Conservation (phyloP, 306 rosid genomes). For the Sicyos edulis region DNA sequence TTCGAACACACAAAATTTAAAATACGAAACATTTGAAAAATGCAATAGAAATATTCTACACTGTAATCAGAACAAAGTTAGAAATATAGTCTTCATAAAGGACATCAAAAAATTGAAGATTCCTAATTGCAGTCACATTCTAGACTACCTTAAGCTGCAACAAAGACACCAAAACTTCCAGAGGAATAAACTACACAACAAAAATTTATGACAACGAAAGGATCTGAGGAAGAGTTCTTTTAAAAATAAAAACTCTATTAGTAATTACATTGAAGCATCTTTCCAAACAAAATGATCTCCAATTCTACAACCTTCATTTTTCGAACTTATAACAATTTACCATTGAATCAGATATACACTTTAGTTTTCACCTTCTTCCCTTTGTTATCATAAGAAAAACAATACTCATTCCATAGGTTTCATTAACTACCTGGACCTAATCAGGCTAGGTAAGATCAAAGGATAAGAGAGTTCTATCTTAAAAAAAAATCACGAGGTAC, state of each 20-base stretch:
- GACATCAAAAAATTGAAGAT: not conserved
- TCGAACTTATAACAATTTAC: not conserved
- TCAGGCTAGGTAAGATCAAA: not conserved
- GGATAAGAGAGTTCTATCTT: not conserved
- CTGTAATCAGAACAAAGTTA: not conserved
- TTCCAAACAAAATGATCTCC: not conserved
- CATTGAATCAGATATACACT: not conserved
- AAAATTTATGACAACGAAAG: not conserved
- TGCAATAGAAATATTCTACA: not conserved
- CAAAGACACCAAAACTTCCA: no score
- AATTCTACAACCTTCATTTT: not conserved
- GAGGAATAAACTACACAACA: not conserved
- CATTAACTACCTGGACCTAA: not conserved
- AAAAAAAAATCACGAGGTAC: conserved; percentile 18
- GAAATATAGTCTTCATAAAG: not conserved
- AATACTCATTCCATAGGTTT: not conserved
- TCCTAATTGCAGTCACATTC: not conserved
- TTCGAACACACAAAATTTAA: not conserved
- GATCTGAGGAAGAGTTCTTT: no score
- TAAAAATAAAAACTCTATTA: not conserved
- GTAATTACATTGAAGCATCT: not conserved
- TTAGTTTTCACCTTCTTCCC: no score
- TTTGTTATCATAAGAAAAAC: no score
- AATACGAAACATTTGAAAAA: no score
- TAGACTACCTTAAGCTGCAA: not conserved